Base-by-base conservation (phyloP, 163 green algal species). In the Picocystis sp. region DNA sequence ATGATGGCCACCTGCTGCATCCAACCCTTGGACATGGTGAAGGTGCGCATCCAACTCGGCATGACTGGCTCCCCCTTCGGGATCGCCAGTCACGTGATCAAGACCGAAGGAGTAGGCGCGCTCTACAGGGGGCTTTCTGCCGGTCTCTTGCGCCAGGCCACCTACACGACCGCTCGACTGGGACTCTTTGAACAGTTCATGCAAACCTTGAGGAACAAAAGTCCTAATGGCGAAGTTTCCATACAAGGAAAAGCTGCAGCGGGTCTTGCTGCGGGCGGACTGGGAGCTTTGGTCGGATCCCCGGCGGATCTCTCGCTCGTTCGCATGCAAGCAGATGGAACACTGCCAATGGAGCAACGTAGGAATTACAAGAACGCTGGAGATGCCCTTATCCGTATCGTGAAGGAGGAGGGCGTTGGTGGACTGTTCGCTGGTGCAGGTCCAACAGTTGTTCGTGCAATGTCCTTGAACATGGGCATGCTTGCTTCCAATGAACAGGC, bases 401-500 rank as follows among this genome's bases (percentile, higher is more conserved):
- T 92, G n/a, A 68, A 71, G 24, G 84, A 94, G 34, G 91, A 99
- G 55, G 91, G 91, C 49, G 54, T 90, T 5, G 56, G 43, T 13
- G 89, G 86, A 15, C 80, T 97, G 52, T 99, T 96, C 81, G 79
- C 75, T 43, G 91, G 91, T n/a, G 86, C 81, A 9, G 78, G 74
- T 9, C 92, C 91, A 48, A 99, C 91, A 17, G 82, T 98, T 14
- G 82, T 92, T 11, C 79, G 91, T 33, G 91, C 91, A 55, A 96
- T 95, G 85, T 79, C 89, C 2, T 80, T 99, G 50, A 99, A 99
- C 83, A 98, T 97, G 91, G 91, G 91, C 59, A 99, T 98, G 91
- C 76, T 99, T 45, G 91, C 91, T 17, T 92, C 83, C 52, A 96
- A 98, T 69, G 91, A 99, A 65, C 84, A 96, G 79, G 78, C 59